Evolutionary conservation across 306 rosid species (phyloP), one percentile per base, ranked within the genome.

Genomic region (Abrus precatorius): DNA sequence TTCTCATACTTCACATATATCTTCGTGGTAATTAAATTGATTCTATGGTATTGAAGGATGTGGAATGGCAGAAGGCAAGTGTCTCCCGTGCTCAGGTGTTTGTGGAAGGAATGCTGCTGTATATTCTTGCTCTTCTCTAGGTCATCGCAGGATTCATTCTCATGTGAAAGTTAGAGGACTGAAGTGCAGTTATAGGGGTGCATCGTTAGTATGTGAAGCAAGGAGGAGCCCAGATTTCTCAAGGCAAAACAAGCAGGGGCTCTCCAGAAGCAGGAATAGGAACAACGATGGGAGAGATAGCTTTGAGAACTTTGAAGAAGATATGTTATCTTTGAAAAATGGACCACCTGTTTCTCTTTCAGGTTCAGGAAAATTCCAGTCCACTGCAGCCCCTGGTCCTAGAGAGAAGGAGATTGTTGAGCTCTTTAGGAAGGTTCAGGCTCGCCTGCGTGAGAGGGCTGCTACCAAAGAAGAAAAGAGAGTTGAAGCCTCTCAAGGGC

Each of bases 391-490:
- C 56, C 99, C 99, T 28, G 99, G 99, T 52, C 88, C 97, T 5
- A 93, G 94, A 80, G 99, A 95, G 88, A 95, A 88, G 80, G 99
- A 95, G 88, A 95, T 95, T 69, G 97, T 95, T 47, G 99, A 92
- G 85, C 91, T 95, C 70, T 95, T 95, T 80, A 85, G 94, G 75
- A 92, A 93, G 88, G 98, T 95, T 69, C 99, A 93, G 87, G 93
- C 93, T 72, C 96, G 90, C 83, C 87, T 95, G 49, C 92, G 93
- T 71, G 97, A 92, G 85, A 90, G 97, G 64, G 91, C 91, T 60
- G 85, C 93, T 8, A 83, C 12, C 67, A 95, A 90, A 85, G 98
- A 90, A 84, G 98, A 90, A 32, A 95, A 90, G 85, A 93, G 86
- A 87, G 86, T 71, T 36, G 99, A 90, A 83, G 74, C 89, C 28